Percentiles rank a stretch among this genome's conserved stretches.
phyloP scores from a whole-genome alignment of 2,329 filamentous ascomycete genomes.

The Neurospora sp. region DNA sequence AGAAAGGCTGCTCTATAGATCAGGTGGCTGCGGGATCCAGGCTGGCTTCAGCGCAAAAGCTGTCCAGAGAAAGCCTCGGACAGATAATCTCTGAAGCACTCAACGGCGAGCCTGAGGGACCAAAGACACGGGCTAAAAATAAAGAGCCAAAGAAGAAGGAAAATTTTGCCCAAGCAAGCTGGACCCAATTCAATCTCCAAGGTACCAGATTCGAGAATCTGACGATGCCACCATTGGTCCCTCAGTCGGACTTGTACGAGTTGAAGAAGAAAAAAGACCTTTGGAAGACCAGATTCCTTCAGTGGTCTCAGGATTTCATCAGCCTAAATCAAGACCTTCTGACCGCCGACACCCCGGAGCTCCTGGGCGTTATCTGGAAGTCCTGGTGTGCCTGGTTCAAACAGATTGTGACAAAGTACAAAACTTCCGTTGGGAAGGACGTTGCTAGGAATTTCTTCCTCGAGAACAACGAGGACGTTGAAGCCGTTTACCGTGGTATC shows the following conservation, averaged over 20 bases:
- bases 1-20: constrained; percentile 1
- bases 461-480: not conserved
- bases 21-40: not conserved
- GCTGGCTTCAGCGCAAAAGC: constrained; percentile 2
- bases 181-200: not conserved
- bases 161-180: not conserved
- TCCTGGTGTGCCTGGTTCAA: not conserved
- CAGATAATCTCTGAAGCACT: constrained; percentile 3
- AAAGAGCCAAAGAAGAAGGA: not conserved
- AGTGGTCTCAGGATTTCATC: constrained; percentile 12
- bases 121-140: not conserved
- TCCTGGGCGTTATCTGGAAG: not conserved
- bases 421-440: not conserved
- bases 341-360: not conserved
- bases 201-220: not conserved
- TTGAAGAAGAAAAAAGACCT: constrained; percentile 4
- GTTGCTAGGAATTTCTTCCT: not conserved
- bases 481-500: not conserved
- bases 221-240: not conserved
- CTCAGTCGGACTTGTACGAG: not conserved
- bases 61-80: constrained; percentile 3
- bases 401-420: not conserved
- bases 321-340: constrained; percentile 8
- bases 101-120: not conserved
- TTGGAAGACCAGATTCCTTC: constrained; percentile 11